phyloP scores from a whole-genome alignment of 139 green algal genomes.

The Microglena sp. region DNA sequence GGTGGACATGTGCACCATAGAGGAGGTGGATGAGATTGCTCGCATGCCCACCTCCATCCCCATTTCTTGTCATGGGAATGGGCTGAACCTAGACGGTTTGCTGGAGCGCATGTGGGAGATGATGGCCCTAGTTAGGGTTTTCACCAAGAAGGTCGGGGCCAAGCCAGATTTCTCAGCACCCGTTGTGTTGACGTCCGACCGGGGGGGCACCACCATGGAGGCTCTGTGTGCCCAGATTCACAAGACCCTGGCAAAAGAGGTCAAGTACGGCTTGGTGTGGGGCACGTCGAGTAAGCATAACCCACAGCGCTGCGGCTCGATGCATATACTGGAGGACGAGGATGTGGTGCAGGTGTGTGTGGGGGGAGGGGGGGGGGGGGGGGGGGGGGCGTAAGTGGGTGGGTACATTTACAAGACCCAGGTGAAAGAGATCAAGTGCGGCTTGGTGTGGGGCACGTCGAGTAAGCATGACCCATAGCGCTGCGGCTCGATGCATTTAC shows the following conservation, averaged over 20 bases:
- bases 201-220: conserved; percentile 79
- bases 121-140: conserved; percentile 91
- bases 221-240: conserved; percentile 81
- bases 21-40: conserved; percentile 92
- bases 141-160: conserved; percentile 89
- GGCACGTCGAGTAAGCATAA: conserved; percentile 88
- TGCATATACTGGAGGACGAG: conserved; percentile 53
- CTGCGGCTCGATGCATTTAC: neutral
- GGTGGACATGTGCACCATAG: conserved; percentile 77
- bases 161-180: conserved; percentile 85
- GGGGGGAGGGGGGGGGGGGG: neutral
- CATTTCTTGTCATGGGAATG: conserved; percentile 59
- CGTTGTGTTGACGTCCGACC: conserved; percentile 58
- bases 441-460: neutral
- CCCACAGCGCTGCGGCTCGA: conserved; percentile 70
- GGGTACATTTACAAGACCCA: too few relatives aligned
- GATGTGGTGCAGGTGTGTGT: conserved; percentile 34
- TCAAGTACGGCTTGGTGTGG: conserved; percentile 96
- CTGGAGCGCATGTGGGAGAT: conserved; percentile 90
- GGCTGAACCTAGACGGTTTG: conserved; percentile 88
- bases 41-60: conserved; percentile 69
- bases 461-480: too few relatives aligned
- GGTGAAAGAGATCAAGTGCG: too few relatives aligned
- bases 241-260: conserved; percentile 58
- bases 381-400: neutral